phyloP scores from a whole-genome alignment of 2,329 filamentous ascomycete species.

The Volutella citrinella region DNA sequence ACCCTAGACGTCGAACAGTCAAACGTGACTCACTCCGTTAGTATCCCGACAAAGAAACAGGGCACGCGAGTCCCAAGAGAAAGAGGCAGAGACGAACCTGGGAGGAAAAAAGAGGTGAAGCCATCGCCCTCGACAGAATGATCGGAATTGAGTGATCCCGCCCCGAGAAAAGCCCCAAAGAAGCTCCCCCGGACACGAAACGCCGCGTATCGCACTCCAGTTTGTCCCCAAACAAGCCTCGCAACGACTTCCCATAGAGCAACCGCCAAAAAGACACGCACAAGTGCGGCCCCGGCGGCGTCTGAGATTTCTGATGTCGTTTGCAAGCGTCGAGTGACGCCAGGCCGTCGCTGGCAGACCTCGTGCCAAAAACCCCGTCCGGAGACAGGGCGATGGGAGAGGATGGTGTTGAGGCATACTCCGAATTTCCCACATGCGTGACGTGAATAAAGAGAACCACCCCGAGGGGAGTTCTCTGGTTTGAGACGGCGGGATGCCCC shows the following conservation, averaged over 20 bases:
- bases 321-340: conserved; percentile 80
- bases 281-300: conserved; percentile 25
- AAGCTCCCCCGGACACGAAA: conserved; percentile 39
- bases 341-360: conserved; percentile 83
- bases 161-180: conserved; percentile 19
- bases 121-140: conserved; percentile 79
- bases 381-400: conserved; percentile 10
- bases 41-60: too few species aligned
- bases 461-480: conserved; percentile 16
- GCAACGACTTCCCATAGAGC: conserved; percentile 90
- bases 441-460: too few species aligned
- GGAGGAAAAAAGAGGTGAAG: conserved; percentile 35
- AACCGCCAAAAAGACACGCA: too few species aligned
- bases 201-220: conserved; percentile 97
- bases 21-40: too few species aligned
- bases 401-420: conserved; percentile 72
- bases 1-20: too few species aligned
- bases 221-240: conserved; percentile 71
- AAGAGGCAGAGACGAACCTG: too few species aligned
- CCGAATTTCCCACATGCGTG: conserved; percentile 96
- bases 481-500: conserved; percentile 15
- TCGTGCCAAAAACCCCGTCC: conserved; percentile 21
- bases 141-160: conserved; percentile 83
- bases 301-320: conserved; percentile 91
- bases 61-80: too few species aligned